A percentile compares a stretch with the other conserved stretches of the same genome.
Evolutionary conservation across 768 basidiomycete species (phyloP).

Genomic region (Boletus vinaceobasis): DNA sequence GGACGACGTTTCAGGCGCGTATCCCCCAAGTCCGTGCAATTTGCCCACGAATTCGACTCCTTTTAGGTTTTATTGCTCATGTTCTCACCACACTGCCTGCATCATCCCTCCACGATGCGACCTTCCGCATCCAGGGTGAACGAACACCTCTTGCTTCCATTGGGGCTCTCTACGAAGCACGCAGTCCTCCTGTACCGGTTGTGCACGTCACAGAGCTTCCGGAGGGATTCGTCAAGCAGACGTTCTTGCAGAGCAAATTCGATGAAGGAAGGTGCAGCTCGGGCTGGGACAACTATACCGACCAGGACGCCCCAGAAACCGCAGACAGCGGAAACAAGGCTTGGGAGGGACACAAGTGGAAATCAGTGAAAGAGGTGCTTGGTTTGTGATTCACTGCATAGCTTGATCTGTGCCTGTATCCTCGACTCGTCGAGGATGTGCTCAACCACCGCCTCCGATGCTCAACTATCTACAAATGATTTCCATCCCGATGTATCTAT

Average conservation of each 20-base stretch:
- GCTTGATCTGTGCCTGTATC: not conserved
- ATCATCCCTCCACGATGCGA: conserved; percentile 24
- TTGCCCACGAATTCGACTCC: not conserved
- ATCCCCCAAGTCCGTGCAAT: not conserved
- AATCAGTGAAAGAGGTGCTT: conserved; percentile 26
- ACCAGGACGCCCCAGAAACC: conserved; percentile 29
- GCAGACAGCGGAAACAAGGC: conserved; percentile 30
- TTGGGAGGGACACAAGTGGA: conserved; percentile 36
- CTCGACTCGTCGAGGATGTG: not conserved
- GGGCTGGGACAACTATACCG: conserved; percentile 32
- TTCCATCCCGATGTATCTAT: not conserved
- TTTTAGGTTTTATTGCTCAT: conserved; percentile 36
- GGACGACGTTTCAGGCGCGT: conserved; percentile 34
- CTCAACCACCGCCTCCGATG: conserved; percentile 1
- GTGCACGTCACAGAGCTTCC: conserved; percentile 26
- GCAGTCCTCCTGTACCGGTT: conserved; percentile 18
- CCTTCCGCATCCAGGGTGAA: conserved; percentile 38
- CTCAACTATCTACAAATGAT: not conserved
- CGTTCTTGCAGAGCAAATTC: conserved; percentile 28
- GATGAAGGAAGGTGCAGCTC: conserved; percentile 31
- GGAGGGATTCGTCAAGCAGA: conserved; percentile 28
- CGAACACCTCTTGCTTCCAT: conserved; percentile 25
- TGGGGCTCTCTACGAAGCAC: conserved; percentile 27
- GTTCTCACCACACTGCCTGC: conserved; percentile 31
- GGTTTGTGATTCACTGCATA: conserved; percentile 16